Base-by-base conservation (phyloP, 345 rosid genomes). In the Syzygium aromaticum region DNA sequence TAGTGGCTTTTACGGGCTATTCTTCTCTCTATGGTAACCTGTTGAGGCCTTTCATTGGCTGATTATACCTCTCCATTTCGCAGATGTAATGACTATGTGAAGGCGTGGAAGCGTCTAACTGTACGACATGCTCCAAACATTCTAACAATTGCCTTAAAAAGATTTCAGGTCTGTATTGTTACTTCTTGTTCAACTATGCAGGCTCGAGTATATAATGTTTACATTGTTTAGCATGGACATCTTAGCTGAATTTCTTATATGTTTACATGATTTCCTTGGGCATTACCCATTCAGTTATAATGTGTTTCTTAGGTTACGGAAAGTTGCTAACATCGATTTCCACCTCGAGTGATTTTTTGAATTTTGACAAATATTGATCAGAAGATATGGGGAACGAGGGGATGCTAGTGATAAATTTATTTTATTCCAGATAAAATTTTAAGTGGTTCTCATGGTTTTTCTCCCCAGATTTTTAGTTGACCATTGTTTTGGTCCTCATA, bases 81-180 rank as follows among this genome's bases (percentile, higher is more conserved):
- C 90, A 89, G 90, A 56, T 89, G 90, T 85, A 87, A 87, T 78
- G 90, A 86, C 87, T 98, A 98, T 91, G 99, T 98, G 51, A 96
- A 94, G 94, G 99, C 99, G 87, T 96, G 95, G 93, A 98, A 98
- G 93, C 95, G 98, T 86, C 96, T 98, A 59, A 94, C 95, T 3
- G 91, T 98, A 78, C 90, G 89, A 52, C 90, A 86, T 23, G 94
- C 97, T 89, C 98, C 99, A 10, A 98, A 98, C 88, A 89, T 98
- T 92, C 99, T 98, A 57, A 98, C 99, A 11, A 91, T 98, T 93
- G 98, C 99, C 87, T 93, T 98, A 16, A 98, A 98, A 92, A 93
- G 90, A 89, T 89, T 89, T 77, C 90, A 89, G 90, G 90, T 89
- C 33, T 64, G 77, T 5, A 14, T 64, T 51, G 52, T 49, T 61